Base-by-base conservation (phyloP, 2,329 filamentous ascomycete genomes). In the Colletotrichum sidae region DNA sequence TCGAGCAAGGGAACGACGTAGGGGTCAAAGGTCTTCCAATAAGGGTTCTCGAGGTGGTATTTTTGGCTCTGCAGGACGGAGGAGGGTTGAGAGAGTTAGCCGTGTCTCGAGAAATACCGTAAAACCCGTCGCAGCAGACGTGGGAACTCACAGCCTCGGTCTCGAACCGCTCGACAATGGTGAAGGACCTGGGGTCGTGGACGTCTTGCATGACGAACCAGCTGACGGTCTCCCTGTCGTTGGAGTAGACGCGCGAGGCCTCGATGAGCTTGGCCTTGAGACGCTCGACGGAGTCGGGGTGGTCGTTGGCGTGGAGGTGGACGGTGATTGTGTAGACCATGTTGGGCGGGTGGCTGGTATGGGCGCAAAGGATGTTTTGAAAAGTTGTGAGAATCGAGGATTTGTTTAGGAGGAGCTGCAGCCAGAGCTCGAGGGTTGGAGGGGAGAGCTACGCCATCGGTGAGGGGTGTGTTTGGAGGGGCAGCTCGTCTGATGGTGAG, bases 201-300 rank as follows among this genome's bases (percentile, higher is more conserved):
- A 88, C 84, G 71, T 89, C 88, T 80, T 93, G 91, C 91, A 93
- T 93, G 68, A 93, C 90, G 77, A 92, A 88, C 91, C 91, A 93
- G 50, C 82, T 85, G 63, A 90, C 72, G 0, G 86, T 92, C 81
- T 93, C 91, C 73, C 86, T 87, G 79, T 93, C 91, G 69, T 91
- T 83, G 69, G 84, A 87, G 79, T 93, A 93, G 68, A 93, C 84
- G 68, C 87, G 84, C 65, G 88, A 89, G n/a, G 91, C 91, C 75
- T 93, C 91, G 74, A 90, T 85, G 62, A 93, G 87, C 81, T 93
- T 93, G 62, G 87, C 87, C 72, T 88, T 86, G 64, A 93, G 80
- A 77, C 90, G 91, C 67, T 82, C 79, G 78, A 92, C 89, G 74
- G 82, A 83, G 59, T 87, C 86, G 11, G 83, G 78, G 72, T 91